A percentile compares a stretch with the other conserved stretches of the same genome.
Conservation (phyloP, 2,329 filamentous ascomycete genomes). For the Blastomyces silverae region DNA sequence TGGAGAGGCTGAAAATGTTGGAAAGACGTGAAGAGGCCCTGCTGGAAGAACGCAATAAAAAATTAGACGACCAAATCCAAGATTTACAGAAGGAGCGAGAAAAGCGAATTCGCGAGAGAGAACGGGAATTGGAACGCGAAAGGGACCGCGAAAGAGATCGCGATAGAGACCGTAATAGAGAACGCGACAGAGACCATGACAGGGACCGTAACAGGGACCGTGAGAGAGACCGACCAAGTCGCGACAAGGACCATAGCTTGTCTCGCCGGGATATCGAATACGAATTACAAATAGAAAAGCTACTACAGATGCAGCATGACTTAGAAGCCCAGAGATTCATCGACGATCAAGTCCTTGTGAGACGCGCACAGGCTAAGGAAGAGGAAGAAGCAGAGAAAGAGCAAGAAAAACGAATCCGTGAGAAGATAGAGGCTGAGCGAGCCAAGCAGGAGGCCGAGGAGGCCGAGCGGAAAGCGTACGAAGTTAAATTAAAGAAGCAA, state of each 20-base stretch:
- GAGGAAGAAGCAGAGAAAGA: constrained; percentile 35
- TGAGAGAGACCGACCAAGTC: neutral
- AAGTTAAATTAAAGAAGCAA: constrained; percentile 43
- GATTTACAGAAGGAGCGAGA: constrained; percentile 39
- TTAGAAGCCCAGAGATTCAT: constrained; percentile 22
- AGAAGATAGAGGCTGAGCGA: constrained; percentile 29
- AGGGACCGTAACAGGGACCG: neutral
- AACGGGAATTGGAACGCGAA: constrained; percentile 33
- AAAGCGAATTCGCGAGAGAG: constrained; percentile 37
- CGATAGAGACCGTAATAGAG: constrained; percentile 31
- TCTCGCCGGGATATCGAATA: constrained; percentile 24
- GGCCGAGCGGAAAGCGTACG: constrained; percentile 27
- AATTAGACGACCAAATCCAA: constrained; percentile 7
- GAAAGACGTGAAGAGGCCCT: constrained; percentile 1
- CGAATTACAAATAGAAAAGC: constrained; percentile 31
- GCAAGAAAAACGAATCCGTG: constrained; percentile 43
- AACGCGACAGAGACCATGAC: constrained; percentile 33
- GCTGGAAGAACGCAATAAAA: neutral
- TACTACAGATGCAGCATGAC: constrained; percentile 31
- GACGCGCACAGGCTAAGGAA: constrained; percentile 23
- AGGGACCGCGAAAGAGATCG: constrained; percentile 2
- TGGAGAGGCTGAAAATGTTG: constrained; percentile 1
- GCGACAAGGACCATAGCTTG: constrained; percentile 10
- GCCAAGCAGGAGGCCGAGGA: constrained; percentile 34
- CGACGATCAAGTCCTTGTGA: constrained; percentile 20